These are phyloP conservation scores for Microcos paniculata DNA, from an alignment of 345 rosid genomes.

Conservation along the genomic window DNA sequence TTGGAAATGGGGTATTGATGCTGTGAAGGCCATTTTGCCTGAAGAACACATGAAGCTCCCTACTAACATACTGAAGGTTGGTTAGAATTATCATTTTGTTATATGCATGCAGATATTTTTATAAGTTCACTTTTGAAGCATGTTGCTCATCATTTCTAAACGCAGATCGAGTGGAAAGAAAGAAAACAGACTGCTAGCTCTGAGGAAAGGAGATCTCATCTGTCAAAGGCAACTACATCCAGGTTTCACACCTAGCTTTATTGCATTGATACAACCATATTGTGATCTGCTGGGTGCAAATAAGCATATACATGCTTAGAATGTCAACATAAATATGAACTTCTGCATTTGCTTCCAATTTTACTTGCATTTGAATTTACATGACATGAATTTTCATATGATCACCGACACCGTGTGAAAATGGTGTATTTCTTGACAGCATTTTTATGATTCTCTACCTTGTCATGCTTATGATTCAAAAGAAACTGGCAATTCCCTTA, in stretches of 20 bases:
- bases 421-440: too few relatives aligned
- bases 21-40: constrained; percentile 96
- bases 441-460: too few relatives aligned
- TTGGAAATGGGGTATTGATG: constrained; percentile 85
- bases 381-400: too few relatives aligned
- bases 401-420: too few relatives aligned
- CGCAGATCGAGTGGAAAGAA: constrained; percentile 78
- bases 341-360: not conserved
- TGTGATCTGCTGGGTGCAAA: not conserved
- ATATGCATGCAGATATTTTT: constrained; percentile 4
- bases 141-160: constrained; percentile 23
- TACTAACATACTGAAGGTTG: constrained; percentile 89
- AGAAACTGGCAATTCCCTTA: too few relatives aligned
- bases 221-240: constrained; percentile 77
- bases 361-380: too few relatives aligned
- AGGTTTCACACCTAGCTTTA: constrained; percentile 44
- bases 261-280: not conserved
- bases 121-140: constrained; percentile 9
- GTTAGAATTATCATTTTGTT: constrained; percentile 8
- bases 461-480: too few relatives aligned
- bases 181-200: constrained; percentile 52
- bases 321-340: too few relatives aligned
- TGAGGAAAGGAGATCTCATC: constrained; percentile 63
- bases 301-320: too few relatives aligned
- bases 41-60: constrained; percentile 94